Evolutionary conservation across 2,329 filamentous ascomycete genomes (phyloP).

Genomic region (Berkeleyomyces basicola): DNA sequence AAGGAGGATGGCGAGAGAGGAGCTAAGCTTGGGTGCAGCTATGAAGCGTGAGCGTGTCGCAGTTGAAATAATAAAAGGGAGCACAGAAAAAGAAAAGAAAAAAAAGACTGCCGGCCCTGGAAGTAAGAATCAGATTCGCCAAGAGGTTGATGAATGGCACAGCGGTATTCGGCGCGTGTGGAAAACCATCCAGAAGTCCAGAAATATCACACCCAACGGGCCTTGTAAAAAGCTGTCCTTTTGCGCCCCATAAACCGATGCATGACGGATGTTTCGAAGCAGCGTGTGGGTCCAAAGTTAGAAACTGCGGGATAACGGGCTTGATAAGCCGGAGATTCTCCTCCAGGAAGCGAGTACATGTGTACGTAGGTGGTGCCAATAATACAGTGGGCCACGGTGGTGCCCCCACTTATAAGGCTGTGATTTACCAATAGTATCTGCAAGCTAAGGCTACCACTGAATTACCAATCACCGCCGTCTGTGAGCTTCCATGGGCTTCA

Average conservation of each 20-base stretch:
- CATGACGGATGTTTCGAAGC: background rate
- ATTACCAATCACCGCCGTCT: conserved; percentile 3
- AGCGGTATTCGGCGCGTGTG: background rate
- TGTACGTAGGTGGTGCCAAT: background rate
- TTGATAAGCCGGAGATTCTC: background rate
- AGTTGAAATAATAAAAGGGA: background rate
- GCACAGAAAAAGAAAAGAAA: background rate
- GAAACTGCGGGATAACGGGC: background rate
- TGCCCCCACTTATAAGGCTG: background rate
- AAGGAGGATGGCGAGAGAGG: background rate
- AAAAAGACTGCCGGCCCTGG: background rate
- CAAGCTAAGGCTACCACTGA: background rate
- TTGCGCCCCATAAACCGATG: background rate
- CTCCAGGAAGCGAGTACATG: background rate
- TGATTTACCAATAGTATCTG: background rate
- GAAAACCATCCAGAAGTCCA: background rate
- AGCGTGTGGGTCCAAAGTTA: background rate
- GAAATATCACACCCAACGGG: background rate
- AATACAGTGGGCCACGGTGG: background rate
- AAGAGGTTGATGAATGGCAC: background rate
- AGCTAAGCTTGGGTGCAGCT: background rate
- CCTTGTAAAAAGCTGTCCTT: background rate
- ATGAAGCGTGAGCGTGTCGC: background rate
- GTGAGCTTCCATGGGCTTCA: background rate
- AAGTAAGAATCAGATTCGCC: background rate